Evolutionary conservation across 2,329 filamentous ascomycete genomes (phyloP).

Genomic region (Pezicula rhizophila): DNA sequence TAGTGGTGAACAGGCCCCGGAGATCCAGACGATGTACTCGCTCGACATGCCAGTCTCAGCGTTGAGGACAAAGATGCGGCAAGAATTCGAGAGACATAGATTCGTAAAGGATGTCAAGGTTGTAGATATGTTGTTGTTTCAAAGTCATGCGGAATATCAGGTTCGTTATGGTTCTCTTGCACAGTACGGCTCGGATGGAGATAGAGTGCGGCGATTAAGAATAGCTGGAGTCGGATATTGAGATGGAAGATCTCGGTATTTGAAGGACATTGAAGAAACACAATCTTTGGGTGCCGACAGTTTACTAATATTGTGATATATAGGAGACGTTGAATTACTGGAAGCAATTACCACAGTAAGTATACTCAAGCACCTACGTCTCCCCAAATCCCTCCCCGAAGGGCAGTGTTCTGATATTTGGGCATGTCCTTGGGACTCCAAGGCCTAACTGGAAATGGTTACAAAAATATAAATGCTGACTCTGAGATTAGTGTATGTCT

Average conservation of each 20-base stretch:
- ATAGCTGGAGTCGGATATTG: not conserved
- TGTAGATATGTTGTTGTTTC: conserved; percentile 83
- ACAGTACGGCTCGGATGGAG: not conserved
- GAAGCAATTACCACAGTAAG: conserved; percentile 80
- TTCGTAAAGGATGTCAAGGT: conserved; percentile 85
- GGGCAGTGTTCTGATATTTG: too few species aligned
- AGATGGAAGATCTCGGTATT: not conserved
- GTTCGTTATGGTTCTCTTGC: conserved; percentile 38
- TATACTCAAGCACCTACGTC: too few species aligned
- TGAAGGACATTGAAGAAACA: not conserved
- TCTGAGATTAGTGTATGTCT: too few species aligned
- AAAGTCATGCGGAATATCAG: conserved; percentile 93
- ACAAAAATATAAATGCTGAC: too few species aligned
- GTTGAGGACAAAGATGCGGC: conserved; percentile 87
- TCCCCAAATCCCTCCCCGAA: too few species aligned
- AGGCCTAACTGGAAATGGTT: too few species aligned
- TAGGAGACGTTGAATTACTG: conserved; percentile 99
- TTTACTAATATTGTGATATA: not conserved
- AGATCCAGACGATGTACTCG: conserved; percentile 97
- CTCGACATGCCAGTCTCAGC: conserved; percentile 80
- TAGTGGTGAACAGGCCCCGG: conserved; percentile 63
- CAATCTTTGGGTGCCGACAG: not conserved
- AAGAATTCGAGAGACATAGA: conserved; percentile 94
- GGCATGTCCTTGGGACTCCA: too few species aligned
- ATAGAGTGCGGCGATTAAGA: not conserved